Percentiles rank a stretch among this genome's conserved stretches.
Conservation (phyloP, 108 stramenopile species). For the Epithemia pelagica region DNA sequence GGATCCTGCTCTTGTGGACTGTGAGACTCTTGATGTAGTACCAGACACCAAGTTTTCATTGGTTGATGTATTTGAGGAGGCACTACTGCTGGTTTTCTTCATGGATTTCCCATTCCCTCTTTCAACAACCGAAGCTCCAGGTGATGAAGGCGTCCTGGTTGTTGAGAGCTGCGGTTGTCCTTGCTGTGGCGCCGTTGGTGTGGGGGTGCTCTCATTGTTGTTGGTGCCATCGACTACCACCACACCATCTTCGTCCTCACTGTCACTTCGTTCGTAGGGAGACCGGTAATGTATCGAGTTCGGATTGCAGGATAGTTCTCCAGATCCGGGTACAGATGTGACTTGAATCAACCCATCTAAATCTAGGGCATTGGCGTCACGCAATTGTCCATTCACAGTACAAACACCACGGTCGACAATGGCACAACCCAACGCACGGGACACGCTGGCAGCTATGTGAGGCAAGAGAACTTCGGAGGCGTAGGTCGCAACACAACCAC, state of each 20-base stretch:
- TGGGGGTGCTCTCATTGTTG: not conserved
- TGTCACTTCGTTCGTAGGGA: slow-evolving; percentile 52
- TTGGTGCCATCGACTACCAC: slow-evolving; percentile 15
- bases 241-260: slow-evolving; percentile 40
- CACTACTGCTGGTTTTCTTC: not conserved
- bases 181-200: slow-evolving; percentile 3
- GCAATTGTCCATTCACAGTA: slow-evolving; percentile 69
- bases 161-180: slow-evolving; percentile 1
- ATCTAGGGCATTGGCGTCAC: slow-evolving; percentile 76
- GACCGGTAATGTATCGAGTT: slow-evolving; percentile 75
- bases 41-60: no score
- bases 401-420: slow-evolving; percentile 75
- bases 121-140: not conserved
- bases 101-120: not conserved
- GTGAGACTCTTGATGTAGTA: not conserved
- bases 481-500: slow-evolving; percentile 74
- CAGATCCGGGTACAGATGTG: not conserved
- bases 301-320: slow-evolving; percentile 17
- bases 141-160: not conserved
- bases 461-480: slow-evolving; percentile 48
- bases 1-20: not conserved
- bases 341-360: slow-evolving; percentile 63
- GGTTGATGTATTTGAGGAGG: no score
- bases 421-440: slow-evolving; percentile 58
- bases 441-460: slow-evolving; percentile 61